phyloP scores from a whole-genome alignment of 2,329 filamentous ascomycete genomes.

The Cladophialophora psammophila region DNA sequence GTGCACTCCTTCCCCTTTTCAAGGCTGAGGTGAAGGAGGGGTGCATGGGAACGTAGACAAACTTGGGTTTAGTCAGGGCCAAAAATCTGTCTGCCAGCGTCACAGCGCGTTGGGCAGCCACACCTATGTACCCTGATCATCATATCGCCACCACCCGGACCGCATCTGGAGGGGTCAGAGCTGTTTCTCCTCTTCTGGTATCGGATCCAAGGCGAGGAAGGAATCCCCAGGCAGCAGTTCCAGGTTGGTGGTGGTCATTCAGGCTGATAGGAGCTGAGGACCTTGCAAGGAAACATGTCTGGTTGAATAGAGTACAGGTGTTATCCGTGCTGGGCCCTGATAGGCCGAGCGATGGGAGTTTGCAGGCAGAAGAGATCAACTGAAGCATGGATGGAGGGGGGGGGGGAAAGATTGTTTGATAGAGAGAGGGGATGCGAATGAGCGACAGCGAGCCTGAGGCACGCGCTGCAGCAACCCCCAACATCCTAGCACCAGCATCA shows the following conservation, averaged over 20 bases:
- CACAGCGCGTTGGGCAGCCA: constrained; percentile 33
- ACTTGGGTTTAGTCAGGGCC: constrained; percentile 33
- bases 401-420: constrained; percentile 12
- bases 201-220: neutral
- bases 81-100: constrained; percentile 16
- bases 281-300: neutral
- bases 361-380: constrained; percentile 8
- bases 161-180: constrained; percentile 13
- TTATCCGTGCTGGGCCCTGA: neutral
- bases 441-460: constrained; percentile 17
- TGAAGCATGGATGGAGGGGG: constrained; percentile 13
- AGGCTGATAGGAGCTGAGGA: neutral
- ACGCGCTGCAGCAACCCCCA: neutral
- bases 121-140: constrained; percentile 13
- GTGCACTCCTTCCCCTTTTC: constrained; percentile 8
- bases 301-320: neutral
- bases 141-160: constrained; percentile 22
- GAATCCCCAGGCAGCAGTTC: neutral
- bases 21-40: constrained; percentile 15
- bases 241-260: neutral
- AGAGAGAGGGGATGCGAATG: constrained; percentile 6
- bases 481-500: neutral
- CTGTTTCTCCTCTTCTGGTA: constrained; percentile 1
- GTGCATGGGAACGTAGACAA: constrained; percentile 2
- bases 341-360: neutral